Evolutionary conservation across 805 yeast genomes (phyloP).

Genomic region (Lachancea dasiensis): DNA sequence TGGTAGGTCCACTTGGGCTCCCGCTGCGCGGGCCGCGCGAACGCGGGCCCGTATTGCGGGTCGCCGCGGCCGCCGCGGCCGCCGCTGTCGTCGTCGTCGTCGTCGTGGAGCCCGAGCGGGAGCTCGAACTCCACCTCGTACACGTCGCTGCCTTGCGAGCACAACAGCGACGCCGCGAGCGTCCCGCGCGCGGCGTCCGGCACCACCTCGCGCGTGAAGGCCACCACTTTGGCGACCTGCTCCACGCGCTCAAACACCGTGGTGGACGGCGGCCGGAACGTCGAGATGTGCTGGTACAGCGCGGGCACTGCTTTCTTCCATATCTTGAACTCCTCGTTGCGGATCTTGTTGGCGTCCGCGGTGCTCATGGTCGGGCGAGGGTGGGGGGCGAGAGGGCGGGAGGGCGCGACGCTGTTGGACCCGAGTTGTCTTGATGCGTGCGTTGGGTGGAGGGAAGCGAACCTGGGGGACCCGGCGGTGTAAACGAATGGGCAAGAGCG

Average conservation of each 20-base stretch:
- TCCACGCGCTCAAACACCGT: conserved; percentile 25
- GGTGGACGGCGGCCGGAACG: conserved; percentile 35
- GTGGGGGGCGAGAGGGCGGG: no score
- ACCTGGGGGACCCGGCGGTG: no score
- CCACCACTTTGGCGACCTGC: conserved; percentile 22
- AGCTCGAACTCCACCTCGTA: conserved; percentile 27
- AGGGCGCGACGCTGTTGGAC: no score
- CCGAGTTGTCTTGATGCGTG: no score
- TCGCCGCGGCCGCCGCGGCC: conserved; percentile 29
- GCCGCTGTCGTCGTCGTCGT: no score
- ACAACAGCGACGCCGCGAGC: conserved; percentile 23
- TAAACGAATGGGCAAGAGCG: no score
- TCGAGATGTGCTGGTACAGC: conserved; percentile 44
- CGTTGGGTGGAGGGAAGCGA: no score
- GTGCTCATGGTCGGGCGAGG: no score
- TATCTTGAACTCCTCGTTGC: conserved; percentile 68
- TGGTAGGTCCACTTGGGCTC: conserved; percentile 26
- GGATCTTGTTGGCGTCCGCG: conserved; percentile 38
- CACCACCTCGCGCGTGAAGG: conserved; percentile 27
- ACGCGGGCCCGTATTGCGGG: conserved; percentile 69
- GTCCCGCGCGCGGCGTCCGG: conserved; percentile 28
- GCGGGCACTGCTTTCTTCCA: conserved; percentile 86
- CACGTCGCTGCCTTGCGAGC: conserved; percentile 30
- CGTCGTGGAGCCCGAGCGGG: conserved; percentile 25
- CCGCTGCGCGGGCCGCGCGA: conserved; percentile 40